Conservation (phyloP, 2,329 filamentous ascomycete genomes). For the Knoxdaviesia capensis region DNA sequence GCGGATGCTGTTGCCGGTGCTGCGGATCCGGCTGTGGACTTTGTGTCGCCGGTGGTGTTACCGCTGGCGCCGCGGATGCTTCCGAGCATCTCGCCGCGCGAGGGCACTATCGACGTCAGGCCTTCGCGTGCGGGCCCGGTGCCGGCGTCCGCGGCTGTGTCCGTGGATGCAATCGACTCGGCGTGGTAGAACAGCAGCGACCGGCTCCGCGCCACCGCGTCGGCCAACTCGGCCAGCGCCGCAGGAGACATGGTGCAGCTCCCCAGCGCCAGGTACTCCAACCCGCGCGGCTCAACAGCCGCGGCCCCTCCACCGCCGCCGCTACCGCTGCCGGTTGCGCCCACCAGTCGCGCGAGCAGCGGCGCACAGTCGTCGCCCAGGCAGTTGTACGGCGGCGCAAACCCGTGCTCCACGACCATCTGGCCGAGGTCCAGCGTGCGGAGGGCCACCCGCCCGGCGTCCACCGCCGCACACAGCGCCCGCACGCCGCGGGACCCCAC, state of each 20-base stretch:
- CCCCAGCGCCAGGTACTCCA: conserved; percentile 22
- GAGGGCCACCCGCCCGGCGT: conserved; percentile 13
- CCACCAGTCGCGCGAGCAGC: conserved; percentile 15
- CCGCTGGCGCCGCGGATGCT: background rate
- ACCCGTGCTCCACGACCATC: conserved; percentile 23
- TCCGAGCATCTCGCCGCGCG: conserved; percentile 2
- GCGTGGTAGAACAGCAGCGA: conserved; percentile 17
- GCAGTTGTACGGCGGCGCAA: conserved; percentile 24
- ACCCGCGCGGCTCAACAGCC: background rate
- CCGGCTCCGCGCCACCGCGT: conserved; percentile 11
- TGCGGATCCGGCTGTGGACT: background rate
- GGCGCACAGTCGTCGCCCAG: conserved; percentile 17
- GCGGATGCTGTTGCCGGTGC: too few species aligned
- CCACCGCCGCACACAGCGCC: conserved; percentile 17
- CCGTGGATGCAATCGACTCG: conserved; percentile 11
- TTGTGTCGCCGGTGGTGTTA: conserved; percentile 1
- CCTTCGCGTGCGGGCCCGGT: background rate
- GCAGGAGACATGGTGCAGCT: conserved; percentile 14
- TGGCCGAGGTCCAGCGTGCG: conserved; percentile 22
- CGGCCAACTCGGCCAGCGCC: conserved; percentile 10
- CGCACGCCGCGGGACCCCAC: conserved; percentile 18
- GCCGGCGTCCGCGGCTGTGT: conserved; percentile 9
- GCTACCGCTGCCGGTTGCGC: conserved; percentile 6
- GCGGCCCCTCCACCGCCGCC: too few species aligned
- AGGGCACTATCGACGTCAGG: conserved; percentile 11